Base-by-base conservation (phyloP, 2,329 filamentous ascomycete species). In the Fusarium anthophilum region DNA sequence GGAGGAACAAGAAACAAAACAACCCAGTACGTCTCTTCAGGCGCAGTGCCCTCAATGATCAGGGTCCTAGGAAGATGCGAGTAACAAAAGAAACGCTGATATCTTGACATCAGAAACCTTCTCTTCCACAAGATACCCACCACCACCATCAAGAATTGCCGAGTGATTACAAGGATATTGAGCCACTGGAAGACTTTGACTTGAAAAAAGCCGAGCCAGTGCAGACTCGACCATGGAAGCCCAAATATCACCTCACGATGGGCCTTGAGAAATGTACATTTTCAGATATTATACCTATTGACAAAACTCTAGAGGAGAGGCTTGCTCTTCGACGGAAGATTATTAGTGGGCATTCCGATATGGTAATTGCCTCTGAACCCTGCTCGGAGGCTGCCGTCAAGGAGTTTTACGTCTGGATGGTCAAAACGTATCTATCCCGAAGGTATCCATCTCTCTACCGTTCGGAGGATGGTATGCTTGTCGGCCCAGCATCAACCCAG, bases 401-500 rank as follows among this genome's bases (percentile, higher is more conserved):
- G 17, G 53, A 30, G 26, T 32, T 55, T 20, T 55, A 55, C 13
- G 3, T 20, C 11, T 55, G 37, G 53, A 30, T 55, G 37, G 37
- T 55, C 5, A 43, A 9, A 11, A 55, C 3, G 20, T 43, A 55
- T 6, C 26, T 55, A 2, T 37, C 26, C 2, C 20, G 15, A 15
- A 18, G 53, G 8, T 55, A 15, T 43, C 37, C 53, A 0, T 55
- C 37, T 7, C 17, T 55, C 8, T 55, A 55, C 26, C 15, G 9
- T 43, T 14, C 4, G 1, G n/a, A 43, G 10, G 37, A 3, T 1
- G 11, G 14, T 1, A 6, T n/a, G 2, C 15, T 55, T 14, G 12
- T 43, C 8, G 26, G 53, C 2, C 53, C 37, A 30, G 53, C 22
- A 20, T 43, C 26, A 11, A 55, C 37, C 0, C 0, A 3, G 1